A percentile compares a stretch with the other conserved stretches of the same genome.
phyloP scores from a whole-genome alignment of 2,329 filamentous ascomycete species.

The Trichoderma semiorbis region DNA sequence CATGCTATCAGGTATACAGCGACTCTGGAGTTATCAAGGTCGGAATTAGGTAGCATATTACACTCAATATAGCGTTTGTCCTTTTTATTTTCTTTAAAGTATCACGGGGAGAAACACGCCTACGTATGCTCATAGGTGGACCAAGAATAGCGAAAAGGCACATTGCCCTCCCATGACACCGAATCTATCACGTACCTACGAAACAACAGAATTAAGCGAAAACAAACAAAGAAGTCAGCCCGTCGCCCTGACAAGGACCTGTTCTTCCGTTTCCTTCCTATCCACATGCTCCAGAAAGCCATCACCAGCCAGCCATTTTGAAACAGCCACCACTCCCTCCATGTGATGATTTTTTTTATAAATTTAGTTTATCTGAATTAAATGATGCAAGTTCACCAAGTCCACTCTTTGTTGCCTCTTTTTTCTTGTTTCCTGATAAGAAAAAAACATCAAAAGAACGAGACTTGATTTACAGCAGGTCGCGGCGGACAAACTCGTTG shows the following conservation, averaged over 20 bases:
- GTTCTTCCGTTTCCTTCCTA: conserved; percentile 8
- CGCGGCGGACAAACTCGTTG: conserved; percentile 91
- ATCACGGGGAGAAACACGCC: not conserved
- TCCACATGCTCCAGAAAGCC: conserved; percentile 13
- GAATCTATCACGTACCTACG: conserved; percentile 35
- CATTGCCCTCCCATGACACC: not conserved
- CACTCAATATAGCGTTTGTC: conserved; percentile 6
- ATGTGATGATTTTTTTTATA: conserved; percentile 4
- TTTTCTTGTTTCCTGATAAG: not conserved
- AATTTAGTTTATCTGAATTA: not conserved
- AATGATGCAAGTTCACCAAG: not conserved
- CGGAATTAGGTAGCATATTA: conserved; percentile 1
- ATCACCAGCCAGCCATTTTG: not conserved
- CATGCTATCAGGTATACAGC: not conserved
- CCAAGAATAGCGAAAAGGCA: not conserved
- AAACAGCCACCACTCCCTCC: conserved; percentile 8
- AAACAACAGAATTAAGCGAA: conserved; percentile 29
- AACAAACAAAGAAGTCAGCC: conserved; percentile 21
- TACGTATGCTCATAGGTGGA: not conserved
- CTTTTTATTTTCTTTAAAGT: not conserved
- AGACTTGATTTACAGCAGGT: conserved; percentile 69
- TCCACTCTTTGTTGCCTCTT: not conserved
- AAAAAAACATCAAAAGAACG: not conserved
- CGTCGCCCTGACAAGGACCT: conserved; percentile 17
- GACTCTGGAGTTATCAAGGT: not conserved